phyloP scores from a whole-genome alignment of 257 asterid genomes.

The Primulina eburnea region DNA sequence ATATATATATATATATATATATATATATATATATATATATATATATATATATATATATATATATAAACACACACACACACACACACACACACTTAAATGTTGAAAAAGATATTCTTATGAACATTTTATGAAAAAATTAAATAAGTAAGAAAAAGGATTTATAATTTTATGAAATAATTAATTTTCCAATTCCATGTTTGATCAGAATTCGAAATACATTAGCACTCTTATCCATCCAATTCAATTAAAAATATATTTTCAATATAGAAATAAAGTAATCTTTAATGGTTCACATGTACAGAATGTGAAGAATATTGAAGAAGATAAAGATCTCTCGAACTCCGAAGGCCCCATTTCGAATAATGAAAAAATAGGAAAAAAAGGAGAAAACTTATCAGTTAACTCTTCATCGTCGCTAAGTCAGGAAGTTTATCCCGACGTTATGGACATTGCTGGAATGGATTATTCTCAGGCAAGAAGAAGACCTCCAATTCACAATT shows the following conservation, averaged over 20 bases:
- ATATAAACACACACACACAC: too few relatives aligned
- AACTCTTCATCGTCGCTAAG: not conserved
- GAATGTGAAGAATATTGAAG: slow-evolving; percentile 32
- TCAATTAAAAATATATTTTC: not conserved
- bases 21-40: not conserved
- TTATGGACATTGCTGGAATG: slow-evolving; percentile 70
- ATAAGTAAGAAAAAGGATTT: too few relatives aligned
- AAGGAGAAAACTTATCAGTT: not conserved
- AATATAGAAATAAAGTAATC: not conserved
- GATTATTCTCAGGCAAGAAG: slow-evolving; percentile 77
- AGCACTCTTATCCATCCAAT: not conserved
- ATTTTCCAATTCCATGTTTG: too few relatives aligned
- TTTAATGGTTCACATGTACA: slow-evolving; percentile 29
- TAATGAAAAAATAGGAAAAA: slow-evolving; percentile 14
- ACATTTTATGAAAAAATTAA: too few relatives aligned
- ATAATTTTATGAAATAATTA: too few relatives aligned
- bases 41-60: not conserved
- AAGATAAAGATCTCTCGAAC: slow-evolving; percentile 28
- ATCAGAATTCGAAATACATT: too few relatives aligned
- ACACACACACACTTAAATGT: too few relatives aligned
- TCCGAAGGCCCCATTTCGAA: slow-evolving; percentile 11
- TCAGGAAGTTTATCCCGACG: slow-evolving; percentile 40
- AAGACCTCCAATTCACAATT: slow-evolving; percentile 79
- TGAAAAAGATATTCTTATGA: not conserved
- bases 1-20: too few relatives aligned